Percentiles rank a stretch among this genome's conserved stretches.
These are phyloP conservation scores for Hypoxylon fuscum DNA, from an alignment of 495 filamentous ascomycete genomes.

Conservation along the genomic window DNA sequence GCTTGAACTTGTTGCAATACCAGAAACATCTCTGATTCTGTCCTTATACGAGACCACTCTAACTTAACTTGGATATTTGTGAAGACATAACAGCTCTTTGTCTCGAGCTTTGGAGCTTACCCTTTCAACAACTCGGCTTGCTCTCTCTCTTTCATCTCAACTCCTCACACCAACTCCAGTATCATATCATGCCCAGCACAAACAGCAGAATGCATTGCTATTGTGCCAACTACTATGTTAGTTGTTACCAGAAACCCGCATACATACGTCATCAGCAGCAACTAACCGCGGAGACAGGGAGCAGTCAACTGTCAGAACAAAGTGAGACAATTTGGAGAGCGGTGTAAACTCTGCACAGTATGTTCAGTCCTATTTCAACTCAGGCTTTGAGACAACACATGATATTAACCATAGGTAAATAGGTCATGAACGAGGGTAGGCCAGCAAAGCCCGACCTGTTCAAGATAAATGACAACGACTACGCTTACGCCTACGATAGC, in stretches of 20 bases:
- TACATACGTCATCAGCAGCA: background rate
- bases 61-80: too few species aligned
- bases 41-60: too few species aligned
- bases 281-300: slow-evolving; percentile 44
- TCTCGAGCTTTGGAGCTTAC: background rate
- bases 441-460: slow-evolving; percentile 22
- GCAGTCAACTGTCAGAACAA: slow-evolving; percentile 56
- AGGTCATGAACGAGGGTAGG: slow-evolving; percentile 38
- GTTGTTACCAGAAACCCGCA: slow-evolving; percentile 11
- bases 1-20: too few species aligned
- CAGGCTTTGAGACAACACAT: background rate
- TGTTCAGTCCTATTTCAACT: slow-evolving; percentile 11
- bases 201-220: slow-evolving; percentile 53
- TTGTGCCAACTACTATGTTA: slow-evolving; percentile 63
- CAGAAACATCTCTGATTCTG: too few species aligned
- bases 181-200: background rate
- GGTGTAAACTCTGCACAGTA: slow-evolving; percentile 56
- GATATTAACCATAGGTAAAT: background rate
- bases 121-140: background rate
- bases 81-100: background rate
- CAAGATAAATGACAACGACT: slow-evolving; percentile 19
- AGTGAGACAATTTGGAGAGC: slow-evolving; percentile 55
- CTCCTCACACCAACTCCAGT: background rate
- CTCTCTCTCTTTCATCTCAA: background rate
- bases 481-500: slow-evolving; percentile 24